phyloP scores from a whole-genome alignment of 148 eudicot species.

The Linanthus parryae region DNA sequence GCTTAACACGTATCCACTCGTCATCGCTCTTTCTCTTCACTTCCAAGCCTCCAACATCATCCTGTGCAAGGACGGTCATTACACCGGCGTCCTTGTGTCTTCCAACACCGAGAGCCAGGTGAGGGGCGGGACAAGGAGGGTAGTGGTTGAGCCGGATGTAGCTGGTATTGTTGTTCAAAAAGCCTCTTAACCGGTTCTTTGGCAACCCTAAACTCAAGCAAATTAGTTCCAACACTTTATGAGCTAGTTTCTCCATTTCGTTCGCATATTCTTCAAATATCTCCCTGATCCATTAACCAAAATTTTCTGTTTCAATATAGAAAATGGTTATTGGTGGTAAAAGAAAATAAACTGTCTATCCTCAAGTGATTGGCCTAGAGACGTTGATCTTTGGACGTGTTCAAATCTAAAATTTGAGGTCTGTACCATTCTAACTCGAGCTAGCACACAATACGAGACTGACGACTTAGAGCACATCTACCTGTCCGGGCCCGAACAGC shows the following conservation, averaged over 20 bases:
- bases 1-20: slow-evolving; percentile 37
- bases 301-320: no score
- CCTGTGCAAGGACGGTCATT: slow-evolving; percentile 41
- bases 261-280: slow-evolving; percentile 22
- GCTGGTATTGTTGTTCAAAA: slow-evolving; percentile 22
- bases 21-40: slow-evolving; percentile 38
- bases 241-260: slow-evolving; percentile 19
- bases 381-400: no score
- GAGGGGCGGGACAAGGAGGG: slow-evolving; percentile 38
- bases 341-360: no score
- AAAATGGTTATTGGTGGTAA: no score
- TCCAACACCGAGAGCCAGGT: slow-evolving; percentile 37
- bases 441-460: no score
- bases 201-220: slow-evolving; percentile 25
- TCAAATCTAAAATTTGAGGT: no score
- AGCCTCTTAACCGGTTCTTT: slow-evolving; percentile 1
- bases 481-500: no score
- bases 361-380: no score
- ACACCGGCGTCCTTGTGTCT: slow-evolving; percentile 43
- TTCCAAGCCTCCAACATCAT: slow-evolving; percentile 41
- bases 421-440: no score
- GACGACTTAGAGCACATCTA: no score
- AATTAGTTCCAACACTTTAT: slow-evolving; percentile 20
- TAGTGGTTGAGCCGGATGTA: slow-evolving; percentile 34
- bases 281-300: no score